Conservation (phyloP, 2,329 filamentous ascomycete genomes). For the Paracorniculantispora psalliotae region DNA sequence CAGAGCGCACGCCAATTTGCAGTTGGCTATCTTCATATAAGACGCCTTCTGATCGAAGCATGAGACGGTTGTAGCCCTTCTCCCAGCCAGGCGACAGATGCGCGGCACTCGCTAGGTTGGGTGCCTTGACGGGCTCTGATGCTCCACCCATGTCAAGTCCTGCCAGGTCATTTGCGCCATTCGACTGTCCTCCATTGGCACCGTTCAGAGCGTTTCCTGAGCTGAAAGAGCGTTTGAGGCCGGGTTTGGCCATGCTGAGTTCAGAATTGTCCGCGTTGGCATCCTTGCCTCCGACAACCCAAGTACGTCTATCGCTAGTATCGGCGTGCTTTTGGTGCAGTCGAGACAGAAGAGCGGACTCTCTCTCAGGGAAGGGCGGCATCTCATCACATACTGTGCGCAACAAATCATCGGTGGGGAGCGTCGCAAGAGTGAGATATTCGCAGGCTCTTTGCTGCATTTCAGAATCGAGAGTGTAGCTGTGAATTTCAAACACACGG, state of each 20-base stretch:
- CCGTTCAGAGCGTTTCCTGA: conserved; percentile 46
- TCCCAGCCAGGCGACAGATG: conserved; percentile 96
- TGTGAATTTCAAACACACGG: conserved; percentile 86
- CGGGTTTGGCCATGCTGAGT: conserved; percentile 73
- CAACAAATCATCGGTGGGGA: conserved; percentile 85
- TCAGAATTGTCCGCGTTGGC: conserved; percentile 80
- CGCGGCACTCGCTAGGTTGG: conserved; percentile 86
- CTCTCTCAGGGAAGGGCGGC: conserved; percentile 93
- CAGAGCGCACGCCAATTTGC: conserved; percentile 84
- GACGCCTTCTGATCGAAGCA: conserved; percentile 77
- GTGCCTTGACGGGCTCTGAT: conserved; percentile 56
- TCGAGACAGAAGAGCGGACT: conserved; percentile 85
- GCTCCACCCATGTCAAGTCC: conserved; percentile 74
- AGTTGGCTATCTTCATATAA: conserved; percentile 94
- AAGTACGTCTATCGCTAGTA: conserved; percentile 91
- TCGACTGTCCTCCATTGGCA: conserved; percentile 44
- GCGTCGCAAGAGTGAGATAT: conserved; percentile 78
- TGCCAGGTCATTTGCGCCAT: conserved; percentile 61
- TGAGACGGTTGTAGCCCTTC: conserved; percentile 75
- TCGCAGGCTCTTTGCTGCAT: conserved; percentile 95
- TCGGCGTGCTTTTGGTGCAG: conserved; percentile 92
- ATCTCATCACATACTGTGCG: conserved; percentile 96
- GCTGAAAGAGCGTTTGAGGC: conserved; percentile 83
- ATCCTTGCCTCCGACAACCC: conserved; percentile 96
- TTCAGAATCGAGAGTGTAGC: conserved; percentile 90